Evolutionary conservation across 192 early-diverging fungal species (phyloP).

Genomic region (Borealophlyctis nickersoniae): DNA sequence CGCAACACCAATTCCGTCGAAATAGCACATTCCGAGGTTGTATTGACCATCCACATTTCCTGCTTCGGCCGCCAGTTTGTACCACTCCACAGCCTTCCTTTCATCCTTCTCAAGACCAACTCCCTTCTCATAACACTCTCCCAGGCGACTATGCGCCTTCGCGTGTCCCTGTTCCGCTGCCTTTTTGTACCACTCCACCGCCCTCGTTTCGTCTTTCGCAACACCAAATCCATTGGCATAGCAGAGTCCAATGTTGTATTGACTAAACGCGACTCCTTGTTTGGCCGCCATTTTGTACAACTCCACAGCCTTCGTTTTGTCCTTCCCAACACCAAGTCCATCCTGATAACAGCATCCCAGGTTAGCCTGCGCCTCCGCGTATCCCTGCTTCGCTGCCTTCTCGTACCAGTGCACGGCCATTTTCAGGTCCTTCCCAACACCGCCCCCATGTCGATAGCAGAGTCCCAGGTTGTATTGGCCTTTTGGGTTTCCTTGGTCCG

Average conservation of each 20-base stretch:
- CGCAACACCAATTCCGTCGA: no score
- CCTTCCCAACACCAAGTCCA: conserved; percentile 38
- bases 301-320: conserved; percentile 35
- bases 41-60: conserved; percentile 41
- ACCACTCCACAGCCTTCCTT: conserved; percentile 35
- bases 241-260: no score
- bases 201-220: conserved; percentile 38
- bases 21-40: no score
- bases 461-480: conserved; percentile 45
- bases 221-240: conserved; percentile 55
- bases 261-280: no score
- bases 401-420: conserved; percentile 45
- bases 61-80: conserved; percentile 39
- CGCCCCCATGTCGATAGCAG: conserved; percentile 44
- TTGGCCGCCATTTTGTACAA: no score
- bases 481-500: conserved; percentile 25
- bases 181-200: conserved; percentile 34
- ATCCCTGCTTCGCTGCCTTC: conserved; percentile 41
- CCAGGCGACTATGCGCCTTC: conserved; percentile 36
- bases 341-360: conserved; percentile 39
- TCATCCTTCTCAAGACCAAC: conserved; percentile 38
- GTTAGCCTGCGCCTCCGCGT: conserved; percentile 47
- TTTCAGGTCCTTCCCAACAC: conserved; percentile 41
- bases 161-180: conserved; percentile 41
- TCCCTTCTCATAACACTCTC: conserved; percentile 37